These are phyloP conservation scores for Nicotiana rustica DNA, from an alignment of 305 asterid genomes.

Conservation along the genomic window DNA sequence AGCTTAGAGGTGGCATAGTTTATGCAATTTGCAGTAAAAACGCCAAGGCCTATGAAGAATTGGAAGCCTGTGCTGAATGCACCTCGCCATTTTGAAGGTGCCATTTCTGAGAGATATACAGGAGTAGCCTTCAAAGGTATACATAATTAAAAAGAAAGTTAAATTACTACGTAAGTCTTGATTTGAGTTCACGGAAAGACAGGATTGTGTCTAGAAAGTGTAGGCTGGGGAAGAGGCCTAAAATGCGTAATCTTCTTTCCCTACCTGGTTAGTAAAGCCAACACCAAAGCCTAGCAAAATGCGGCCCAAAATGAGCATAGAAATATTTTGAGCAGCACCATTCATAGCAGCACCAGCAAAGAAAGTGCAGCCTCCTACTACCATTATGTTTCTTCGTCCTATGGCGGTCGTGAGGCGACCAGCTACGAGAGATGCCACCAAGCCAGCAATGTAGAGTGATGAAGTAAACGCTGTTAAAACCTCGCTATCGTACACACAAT, in stretches of 20 bases:
- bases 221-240: too few relatives aligned
- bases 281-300: constrained; percentile 39
- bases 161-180: too few relatives aligned
- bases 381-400: too few relatives aligned
- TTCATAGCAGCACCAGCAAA: constrained; percentile 34
- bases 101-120: constrained; percentile 31
- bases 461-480: constrained; percentile 39
- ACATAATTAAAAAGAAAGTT: neutral
- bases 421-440: constrained; percentile 31
- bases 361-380: constrained; percentile 33
- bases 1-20: constrained; percentile 26
- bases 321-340: constrained; percentile 16
- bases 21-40: constrained; percentile 23
- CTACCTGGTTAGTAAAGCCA: constrained; percentile 43
- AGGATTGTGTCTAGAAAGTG: too few relatives aligned
- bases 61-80: constrained; percentile 37
- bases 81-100: constrained; percentile 32
- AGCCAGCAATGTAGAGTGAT: constrained; percentile 35
- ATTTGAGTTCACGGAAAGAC: too few relatives aligned
- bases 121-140: constrained; percentile 7
- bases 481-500: constrained; percentile 37
- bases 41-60: constrained; percentile 25
- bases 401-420: neutral
- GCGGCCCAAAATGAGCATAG: constrained; percentile 38
- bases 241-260: neutral